A percentile compares a stretch with the other conserved stretches of the same genome.
Evolutionary conservation across 192 early-diverging fungal genomes (phyloP).

Genomic region (Mortierella hygrophila): DNA sequence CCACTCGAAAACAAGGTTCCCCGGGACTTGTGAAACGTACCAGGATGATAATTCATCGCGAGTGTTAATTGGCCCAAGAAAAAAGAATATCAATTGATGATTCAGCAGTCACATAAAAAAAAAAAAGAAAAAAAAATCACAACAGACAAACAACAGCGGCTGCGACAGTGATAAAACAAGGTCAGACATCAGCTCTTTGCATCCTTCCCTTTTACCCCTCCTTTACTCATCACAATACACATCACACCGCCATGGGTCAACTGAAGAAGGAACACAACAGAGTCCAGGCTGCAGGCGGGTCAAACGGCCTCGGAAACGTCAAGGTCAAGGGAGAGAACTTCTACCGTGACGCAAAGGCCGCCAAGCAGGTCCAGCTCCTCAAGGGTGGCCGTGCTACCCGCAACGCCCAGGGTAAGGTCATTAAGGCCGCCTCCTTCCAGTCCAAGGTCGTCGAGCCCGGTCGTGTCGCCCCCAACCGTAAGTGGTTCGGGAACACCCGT

Average conservation of each 20-base stretch:
- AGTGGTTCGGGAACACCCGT: constrained; percentile 98
- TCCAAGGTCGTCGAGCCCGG: constrained; percentile 78
- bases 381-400: constrained; percentile 89
- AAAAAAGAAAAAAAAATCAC: constrained; percentile 17
- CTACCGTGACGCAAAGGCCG: constrained; percentile 96
- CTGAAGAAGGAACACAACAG: constrained; percentile 73
- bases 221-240: not conserved
- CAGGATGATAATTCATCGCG: not conserved
- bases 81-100: not conserved
- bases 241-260: constrained; percentile 65
- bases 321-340: constrained; percentile 98
- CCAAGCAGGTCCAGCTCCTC: constrained; percentile 93
- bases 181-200: not conserved
- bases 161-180: not conserved
- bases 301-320: constrained; percentile 71
- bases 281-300: constrained; percentile 55
- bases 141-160: constrained; percentile 4
- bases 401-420: constrained; percentile 88
- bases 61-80: not conserved
- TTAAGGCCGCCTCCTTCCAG: constrained; percentile 95
- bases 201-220: constrained; percentile 10
- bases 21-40: not conserved
- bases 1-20: not conserved
- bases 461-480: constrained; percentile 93
- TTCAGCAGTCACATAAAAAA: constrained; percentile 41